A percentile compares a stretch with the other conserved stretches of the same genome.
phyloP scores from a whole-genome alignment of 331 rosid species.

The Quercus tomentella region DNA sequence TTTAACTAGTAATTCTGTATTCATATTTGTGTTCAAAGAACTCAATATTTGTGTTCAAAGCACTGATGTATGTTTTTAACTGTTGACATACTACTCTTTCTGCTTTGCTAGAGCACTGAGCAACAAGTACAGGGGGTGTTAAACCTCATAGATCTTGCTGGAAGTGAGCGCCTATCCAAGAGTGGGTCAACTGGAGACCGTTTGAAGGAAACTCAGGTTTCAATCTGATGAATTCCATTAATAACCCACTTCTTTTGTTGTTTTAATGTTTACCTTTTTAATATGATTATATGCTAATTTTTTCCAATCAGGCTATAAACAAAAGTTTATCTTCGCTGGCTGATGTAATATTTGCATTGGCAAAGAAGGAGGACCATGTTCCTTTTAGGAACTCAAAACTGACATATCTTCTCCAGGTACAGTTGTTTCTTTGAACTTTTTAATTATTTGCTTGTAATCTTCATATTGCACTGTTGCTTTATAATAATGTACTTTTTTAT shows the following conservation, averaged over 20 bases:
- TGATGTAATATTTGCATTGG: constrained; percentile 58
- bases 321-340: constrained; percentile 60
- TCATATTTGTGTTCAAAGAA: background rate
- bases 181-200: constrained; percentile 96
- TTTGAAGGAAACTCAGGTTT: constrained; percentile 94
- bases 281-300: background rate
- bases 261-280: background rate
- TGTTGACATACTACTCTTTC: constrained; percentile 11
- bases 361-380: constrained; percentile 81
- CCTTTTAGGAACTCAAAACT: constrained; percentile 94
- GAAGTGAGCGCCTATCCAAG: constrained; percentile 90
- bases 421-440: background rate
- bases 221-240: constrained; percentile 10
- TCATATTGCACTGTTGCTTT: background rate
- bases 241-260: background rate
- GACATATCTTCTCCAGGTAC: constrained; percentile 93
- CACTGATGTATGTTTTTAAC: background rate
- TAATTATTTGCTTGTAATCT: background rate
- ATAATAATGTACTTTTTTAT: background rate
- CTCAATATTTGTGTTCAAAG: background rate
- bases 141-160: constrained; percentile 92
- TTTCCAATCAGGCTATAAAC: constrained; percentile 35
- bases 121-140: constrained; percentile 96
- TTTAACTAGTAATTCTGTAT: background rate
- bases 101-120: constrained; percentile 64